These are phyloP conservation scores for Heritiera littoralis DNA, from an alignment of 345 rosid species.

Conservation along the genomic window DNA sequence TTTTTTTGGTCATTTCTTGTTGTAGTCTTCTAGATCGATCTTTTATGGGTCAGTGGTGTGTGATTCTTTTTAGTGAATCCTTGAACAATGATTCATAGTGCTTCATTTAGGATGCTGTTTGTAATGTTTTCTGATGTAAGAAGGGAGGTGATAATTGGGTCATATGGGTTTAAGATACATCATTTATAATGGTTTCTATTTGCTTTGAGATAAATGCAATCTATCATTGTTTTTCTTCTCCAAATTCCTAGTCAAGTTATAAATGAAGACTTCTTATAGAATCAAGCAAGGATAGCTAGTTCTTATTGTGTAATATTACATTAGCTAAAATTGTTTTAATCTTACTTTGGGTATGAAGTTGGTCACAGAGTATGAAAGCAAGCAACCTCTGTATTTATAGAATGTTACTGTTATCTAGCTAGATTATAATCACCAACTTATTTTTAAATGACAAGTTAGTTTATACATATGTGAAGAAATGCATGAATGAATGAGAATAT, in stretches of 20 bases:
- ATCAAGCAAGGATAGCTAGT: not conserved
- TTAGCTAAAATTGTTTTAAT: not conserved
- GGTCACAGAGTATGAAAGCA: not conserved
- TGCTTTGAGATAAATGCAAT: not conserved
- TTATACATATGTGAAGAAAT: not conserved
- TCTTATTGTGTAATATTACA: not conserved
- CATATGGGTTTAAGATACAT: not conserved
- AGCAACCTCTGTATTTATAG: not conserved
- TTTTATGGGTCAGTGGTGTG: not conserved
- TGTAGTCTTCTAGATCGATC: not conserved
- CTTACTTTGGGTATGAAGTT: not conserved
- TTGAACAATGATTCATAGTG: not conserved
- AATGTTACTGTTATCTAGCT: not conserved
- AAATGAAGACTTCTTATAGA: not conserved
- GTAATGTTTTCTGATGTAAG: not conserved
- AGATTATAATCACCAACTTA: not conserved
- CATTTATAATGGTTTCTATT: not conserved
- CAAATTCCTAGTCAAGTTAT: not conserved
- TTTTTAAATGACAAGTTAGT: not conserved
- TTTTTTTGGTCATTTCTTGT: not conserved
- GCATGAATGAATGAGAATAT: not conserved
- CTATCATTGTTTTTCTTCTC: not conserved
- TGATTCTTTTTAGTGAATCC: not conserved
- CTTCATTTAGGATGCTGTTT: not conserved
- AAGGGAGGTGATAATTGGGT: not conserved